Conservation (phyloP, 225 moss, liverwort and hornwort genomes). For the Sphagnum tenellum region DNA sequence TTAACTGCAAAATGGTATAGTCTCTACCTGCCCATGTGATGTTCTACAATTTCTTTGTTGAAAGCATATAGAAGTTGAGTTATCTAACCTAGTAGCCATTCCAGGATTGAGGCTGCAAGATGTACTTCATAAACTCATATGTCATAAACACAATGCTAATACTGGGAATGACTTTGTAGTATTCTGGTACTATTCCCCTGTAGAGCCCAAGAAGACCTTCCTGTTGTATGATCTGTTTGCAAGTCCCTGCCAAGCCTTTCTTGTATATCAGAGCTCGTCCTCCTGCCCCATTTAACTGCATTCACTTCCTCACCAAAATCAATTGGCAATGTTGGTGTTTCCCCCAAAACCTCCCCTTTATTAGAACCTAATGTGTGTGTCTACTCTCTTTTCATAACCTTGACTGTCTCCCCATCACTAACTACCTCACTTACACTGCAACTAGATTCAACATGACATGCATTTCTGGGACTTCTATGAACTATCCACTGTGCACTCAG, state of each 20-base stretch:
- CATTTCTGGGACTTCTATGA: too few relatives aligned
- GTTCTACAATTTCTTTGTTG: too few relatives aligned
- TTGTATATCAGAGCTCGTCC: constrained; percentile 78
- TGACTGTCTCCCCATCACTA: too few relatives aligned
- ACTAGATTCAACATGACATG: too few relatives aligned
- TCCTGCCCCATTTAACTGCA: constrained; percentile 97
- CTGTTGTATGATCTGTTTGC: constrained; percentile 57
- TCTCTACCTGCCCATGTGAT: too few relatives aligned
- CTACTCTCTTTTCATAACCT: too few relatives aligned
- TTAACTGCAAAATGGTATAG: too few relatives aligned
- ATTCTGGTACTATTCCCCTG: constrained; percentile 94
- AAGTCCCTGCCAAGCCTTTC: constrained; percentile 63
- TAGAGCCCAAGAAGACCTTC: constrained; percentile 87
- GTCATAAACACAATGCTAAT: constrained; percentile 99
- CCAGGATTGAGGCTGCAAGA: constrained; percentile 68
- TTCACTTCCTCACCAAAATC: constrained; percentile 86
- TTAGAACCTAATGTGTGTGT: too few relatives aligned
- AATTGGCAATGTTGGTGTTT: constrained; percentile 89
- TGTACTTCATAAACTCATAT: constrained; percentile 92
- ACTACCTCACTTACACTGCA: too few relatives aligned
- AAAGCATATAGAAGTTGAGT: too few relatives aligned
- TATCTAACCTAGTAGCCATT: constrained; percentile 31
- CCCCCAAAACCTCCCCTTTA: too few relatives aligned
- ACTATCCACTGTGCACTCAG: too few relatives aligned
- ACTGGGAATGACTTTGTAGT: constrained; percentile 98